Conservation (phyloP, 177 flowering plant species). For the Vitis hybrid region DNA sequence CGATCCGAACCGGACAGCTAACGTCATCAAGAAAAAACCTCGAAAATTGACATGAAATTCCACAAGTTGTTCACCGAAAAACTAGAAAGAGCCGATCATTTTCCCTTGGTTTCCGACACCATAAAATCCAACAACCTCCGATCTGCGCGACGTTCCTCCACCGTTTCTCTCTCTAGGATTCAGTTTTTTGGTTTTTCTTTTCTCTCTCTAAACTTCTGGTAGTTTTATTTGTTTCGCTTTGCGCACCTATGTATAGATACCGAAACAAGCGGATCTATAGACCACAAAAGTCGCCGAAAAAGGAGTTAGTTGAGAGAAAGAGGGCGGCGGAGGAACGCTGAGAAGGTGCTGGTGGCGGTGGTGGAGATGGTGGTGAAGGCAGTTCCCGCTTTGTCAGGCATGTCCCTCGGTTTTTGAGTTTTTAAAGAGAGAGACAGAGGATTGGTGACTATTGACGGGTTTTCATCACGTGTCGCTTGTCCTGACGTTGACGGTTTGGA, state of each 20-base stretch:
- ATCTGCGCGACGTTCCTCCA: conserved; percentile 5
- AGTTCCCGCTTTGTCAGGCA: conserved; percentile 36
- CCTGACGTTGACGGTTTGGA: conserved; percentile 8
- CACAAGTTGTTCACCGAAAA: too few species aligned
- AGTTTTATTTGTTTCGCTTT: neutral
- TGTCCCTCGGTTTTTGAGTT: conserved; percentile 18
- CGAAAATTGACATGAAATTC: neutral
- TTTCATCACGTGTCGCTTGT: conserved; percentile 11
- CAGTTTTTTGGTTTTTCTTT: neutral
- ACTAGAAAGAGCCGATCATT: neutral
- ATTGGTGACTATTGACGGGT: neutral
- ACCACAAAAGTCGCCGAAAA: conserved; percentile 11
- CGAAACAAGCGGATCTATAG: conserved; percentile 24
- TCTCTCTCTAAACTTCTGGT: conserved; percentile 4
- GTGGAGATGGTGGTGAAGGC: conserved; percentile 1
- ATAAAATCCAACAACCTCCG: conserved; percentile 1
- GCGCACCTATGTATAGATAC: conserved; percentile 1
- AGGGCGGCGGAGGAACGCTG: neutral
- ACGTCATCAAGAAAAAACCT: neutral
- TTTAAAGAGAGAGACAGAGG: conserved; percentile 8
- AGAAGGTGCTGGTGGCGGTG: neutral
- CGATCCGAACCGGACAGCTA: too few species aligned
- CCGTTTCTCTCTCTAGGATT: conserved; percentile 1
- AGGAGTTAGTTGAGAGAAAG: neutral
- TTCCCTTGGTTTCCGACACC: conserved; percentile 1